Evolutionary conservation across 2,329 filamentous ascomycete species (phyloP).

Genomic region (Verruconis gallopava): DNA sequence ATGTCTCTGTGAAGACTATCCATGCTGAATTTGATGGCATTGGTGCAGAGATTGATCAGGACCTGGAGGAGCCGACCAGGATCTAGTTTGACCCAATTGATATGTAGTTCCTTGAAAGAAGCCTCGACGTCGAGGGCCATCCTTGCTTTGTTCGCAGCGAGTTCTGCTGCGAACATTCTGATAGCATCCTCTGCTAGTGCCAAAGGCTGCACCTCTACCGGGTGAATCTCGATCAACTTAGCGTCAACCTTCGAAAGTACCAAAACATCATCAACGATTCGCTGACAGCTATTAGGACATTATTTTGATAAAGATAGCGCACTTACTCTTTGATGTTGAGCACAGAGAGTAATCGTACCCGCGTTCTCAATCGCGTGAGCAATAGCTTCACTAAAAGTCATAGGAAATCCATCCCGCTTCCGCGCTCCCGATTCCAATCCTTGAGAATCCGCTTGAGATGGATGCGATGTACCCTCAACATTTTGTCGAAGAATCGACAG

Average conservation of each 20-base stretch:
- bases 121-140: slow-evolving; percentile 17
- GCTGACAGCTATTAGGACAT: background rate
- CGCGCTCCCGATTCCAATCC: too few species aligned
- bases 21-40: slow-evolving; percentile 56
- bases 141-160: slow-evolving; percentile 18
- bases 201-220: slow-evolving; percentile 15
- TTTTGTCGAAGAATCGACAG: slow-evolving; percentile 11
- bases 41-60: slow-evolving; percentile 45
- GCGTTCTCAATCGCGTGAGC: slow-evolving; percentile 24
- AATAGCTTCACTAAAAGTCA: too few species aligned
- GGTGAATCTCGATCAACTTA: slow-evolving; percentile 7
- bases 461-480: background rate
- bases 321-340: slow-evolving; percentile 10
- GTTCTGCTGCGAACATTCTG: slow-evolving; percentile 24
- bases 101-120: slow-evolving; percentile 14
- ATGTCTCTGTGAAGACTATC: slow-evolving; percentile 39
- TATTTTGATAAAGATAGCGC: background rate
- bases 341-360: slow-evolving; percentile 21
- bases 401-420: too few species aligned
- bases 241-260: slow-evolving; percentile 10
- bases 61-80: slow-evolving; percentile 10
- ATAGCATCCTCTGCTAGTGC: slow-evolving; percentile 17
- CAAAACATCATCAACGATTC: slow-evolving; percentile 11
- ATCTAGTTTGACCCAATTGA: slow-evolving; percentile 13
- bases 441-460: too few species aligned